phyloP scores from a whole-genome alignment of 495 filamentous ascomycete genomes.

The Barbatosphaeria neglecta region DNA sequence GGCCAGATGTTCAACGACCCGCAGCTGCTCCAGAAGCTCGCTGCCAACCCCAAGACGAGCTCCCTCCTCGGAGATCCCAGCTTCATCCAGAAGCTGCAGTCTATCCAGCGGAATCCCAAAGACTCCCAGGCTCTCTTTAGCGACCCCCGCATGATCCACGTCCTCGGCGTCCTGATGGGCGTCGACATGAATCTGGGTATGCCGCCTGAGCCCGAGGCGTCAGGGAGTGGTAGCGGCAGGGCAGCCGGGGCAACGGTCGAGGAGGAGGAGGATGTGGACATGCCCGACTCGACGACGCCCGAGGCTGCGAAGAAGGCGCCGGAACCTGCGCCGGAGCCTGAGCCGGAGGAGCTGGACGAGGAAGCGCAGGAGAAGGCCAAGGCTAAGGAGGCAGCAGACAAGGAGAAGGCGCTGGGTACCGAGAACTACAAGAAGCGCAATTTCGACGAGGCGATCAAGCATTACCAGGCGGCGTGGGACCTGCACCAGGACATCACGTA shows the following conservation, averaged over 20 bases:
- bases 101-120: conserved; percentile 67
- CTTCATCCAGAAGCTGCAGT: conserved; percentile 85
- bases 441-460: conserved; percentile 86
- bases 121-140: conserved; percentile 67
- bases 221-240: conserved; percentile 30
- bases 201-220: conserved; percentile 29
- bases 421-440: conserved; percentile 96
- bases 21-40: conserved; percentile 76
- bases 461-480: conserved; percentile 95
- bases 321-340: conserved; percentile 50
- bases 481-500: conserved; percentile 93
- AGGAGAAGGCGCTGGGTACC: conserved; percentile 88
- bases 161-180: conserved; percentile 85
- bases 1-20: conserved; percentile 92
- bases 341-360: conserved; percentile 61
- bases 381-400: conserved; percentile 85
- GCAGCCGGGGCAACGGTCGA: conserved; percentile 35
- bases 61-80: conserved; percentile 66
- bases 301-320: conserved; percentile 40
- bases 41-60: conserved; percentile 86
- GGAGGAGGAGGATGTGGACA: conserved; percentile 62
- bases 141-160: conserved; percentile 87
- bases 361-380: conserved; percentile 72
- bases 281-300: conserved; percentile 23
- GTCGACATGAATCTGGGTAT: conserved; percentile 82